Evolutionary conservation across 176 grass and related monocot genomes (phyloP).

Genomic region (Coix lacrymajobi): DNA sequence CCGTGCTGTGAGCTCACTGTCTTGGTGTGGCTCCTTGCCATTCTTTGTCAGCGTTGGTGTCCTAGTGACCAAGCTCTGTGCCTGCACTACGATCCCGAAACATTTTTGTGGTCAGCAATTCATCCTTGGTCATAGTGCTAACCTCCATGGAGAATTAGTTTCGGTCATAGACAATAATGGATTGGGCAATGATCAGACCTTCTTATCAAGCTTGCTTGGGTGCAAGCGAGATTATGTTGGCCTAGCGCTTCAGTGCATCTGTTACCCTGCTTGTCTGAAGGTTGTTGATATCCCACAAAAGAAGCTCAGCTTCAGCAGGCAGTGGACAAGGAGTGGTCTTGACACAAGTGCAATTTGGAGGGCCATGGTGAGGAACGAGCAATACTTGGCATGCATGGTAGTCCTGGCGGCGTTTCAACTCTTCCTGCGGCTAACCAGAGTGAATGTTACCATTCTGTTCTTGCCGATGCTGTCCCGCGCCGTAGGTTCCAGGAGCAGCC

Average conservation of each 20-base stretch:
- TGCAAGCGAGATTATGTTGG: not conserved
- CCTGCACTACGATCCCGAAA: not conserved
- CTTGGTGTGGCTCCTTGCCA: conserved; percentile 23
- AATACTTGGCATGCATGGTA: conserved; percentile 19
- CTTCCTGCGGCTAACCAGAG: conserved; percentile 21
- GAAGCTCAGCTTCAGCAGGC: not conserved
- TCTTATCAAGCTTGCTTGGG: not conserved
- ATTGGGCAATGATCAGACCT: conserved; percentile 1
- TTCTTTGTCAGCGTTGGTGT: conserved; percentile 38
- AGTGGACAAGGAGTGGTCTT: not conserved
- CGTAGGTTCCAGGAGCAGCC: conserved; percentile 23
- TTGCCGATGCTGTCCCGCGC: conserved; percentile 34
- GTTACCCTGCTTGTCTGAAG: conserved; percentile 29
- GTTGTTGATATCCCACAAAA: not conserved
- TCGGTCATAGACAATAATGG: not conserved
- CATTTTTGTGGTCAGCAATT: not conserved
- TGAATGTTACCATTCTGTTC: conserved; percentile 28
- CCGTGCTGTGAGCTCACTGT: not conserved
- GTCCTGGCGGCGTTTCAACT: conserved; percentile 28
- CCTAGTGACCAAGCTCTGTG: conserved; percentile 27
- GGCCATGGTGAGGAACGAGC: conserved; percentile 22
- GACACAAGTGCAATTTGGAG: conserved; percentile 8
- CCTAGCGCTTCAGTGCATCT: conserved; percentile 32
- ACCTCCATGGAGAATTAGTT: not conserved
- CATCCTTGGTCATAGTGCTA: not conserved